phyloP scores from a whole-genome alignment of 192 early-diverging fungal genomes.

The Gaertneriomyces sp. region DNA sequence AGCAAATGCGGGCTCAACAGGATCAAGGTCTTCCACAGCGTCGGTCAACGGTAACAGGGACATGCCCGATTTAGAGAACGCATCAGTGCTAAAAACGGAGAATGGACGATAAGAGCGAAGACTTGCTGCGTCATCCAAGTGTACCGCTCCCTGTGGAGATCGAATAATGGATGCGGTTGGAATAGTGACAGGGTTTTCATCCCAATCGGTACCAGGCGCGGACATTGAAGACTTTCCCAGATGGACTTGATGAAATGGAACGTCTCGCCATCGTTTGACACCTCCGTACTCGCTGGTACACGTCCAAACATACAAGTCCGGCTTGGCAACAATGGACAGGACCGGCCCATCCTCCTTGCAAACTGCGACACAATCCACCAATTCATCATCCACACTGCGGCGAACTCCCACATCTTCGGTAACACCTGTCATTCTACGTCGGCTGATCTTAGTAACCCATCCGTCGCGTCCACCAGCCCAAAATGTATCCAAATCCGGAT shows the following conservation, averaged over 20 bases:
- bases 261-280: conserved; percentile 79
- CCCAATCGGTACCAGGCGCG: conserved; percentile 27
- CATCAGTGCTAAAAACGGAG: conserved; percentile 17
- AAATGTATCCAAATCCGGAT: conserved; percentile 84
- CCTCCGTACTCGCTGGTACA: conserved; percentile 73
- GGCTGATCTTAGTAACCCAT: conserved; percentile 74
- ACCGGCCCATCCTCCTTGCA: conserved; percentile 83
- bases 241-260: conserved; percentile 56
- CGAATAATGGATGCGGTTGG: conserved; percentile 25
- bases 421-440: conserved; percentile 17
- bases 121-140: conserved; percentile 23
- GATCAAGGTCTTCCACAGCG: conserved; percentile 14
- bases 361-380: conserved; percentile 77
- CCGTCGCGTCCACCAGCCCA: conserved; percentile 93
- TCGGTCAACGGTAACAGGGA: neutral
- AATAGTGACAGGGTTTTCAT: conserved; percentile 26
- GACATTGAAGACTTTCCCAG: conserved; percentile 24
- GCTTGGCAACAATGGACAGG: conserved; percentile 68
- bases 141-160: neutral
- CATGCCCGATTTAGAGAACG: neutral
- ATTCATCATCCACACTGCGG: conserved; percentile 42
- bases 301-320: conserved; percentile 87
- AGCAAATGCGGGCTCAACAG: conserved; percentile 39
- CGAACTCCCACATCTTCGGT: neutral
- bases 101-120: conserved; percentile 28